A percentile compares a stretch with the other conserved stretches of the same genome.
These are phyloP conservation scores for Penicillium sp. DNA, from an alignment of 2,329 filamentous ascomycete species.

Conservation along the genomic window DNA sequence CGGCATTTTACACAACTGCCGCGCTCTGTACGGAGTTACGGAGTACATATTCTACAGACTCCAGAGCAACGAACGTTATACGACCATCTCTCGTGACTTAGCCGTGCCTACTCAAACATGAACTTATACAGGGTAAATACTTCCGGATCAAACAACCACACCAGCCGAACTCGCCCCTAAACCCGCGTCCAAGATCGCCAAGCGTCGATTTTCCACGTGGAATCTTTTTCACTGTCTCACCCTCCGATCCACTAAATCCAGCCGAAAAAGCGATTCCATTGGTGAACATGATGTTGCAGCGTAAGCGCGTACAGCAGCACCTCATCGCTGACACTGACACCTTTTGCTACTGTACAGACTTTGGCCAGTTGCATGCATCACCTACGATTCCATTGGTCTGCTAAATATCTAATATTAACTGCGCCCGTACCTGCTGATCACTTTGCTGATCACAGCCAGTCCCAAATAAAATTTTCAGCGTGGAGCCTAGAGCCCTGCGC, in stretches of 20 bases:
- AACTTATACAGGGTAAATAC: neutral
- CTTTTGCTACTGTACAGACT: neutral
- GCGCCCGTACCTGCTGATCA: conserved; percentile 5
- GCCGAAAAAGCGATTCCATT: neutral
- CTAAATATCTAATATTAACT: neutral
- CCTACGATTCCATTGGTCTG: neutral
- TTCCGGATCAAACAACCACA: neutral
- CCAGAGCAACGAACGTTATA: neutral
- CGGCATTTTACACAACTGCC: neutral
- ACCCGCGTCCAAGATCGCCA: conserved; percentile 4
- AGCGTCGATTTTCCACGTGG: conserved; percentile 8
- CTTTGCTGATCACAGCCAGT: conserved; percentile 13
- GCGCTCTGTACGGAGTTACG: too few species aligned
- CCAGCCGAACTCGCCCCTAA: neutral
- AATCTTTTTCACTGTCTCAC: conserved; percentile 6
- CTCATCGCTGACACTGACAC: neutral
- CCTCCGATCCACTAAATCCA: neutral
- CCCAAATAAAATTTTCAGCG: conserved; percentile 19
- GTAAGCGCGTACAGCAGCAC: neutral
- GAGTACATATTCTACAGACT: too few species aligned
- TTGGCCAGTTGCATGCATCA: neutral
- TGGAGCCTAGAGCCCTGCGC: conserved; percentile 9
- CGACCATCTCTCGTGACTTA: neutral
- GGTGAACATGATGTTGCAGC: neutral
- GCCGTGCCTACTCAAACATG: neutral